Evolutionary conservation across 2,329 filamentous ascomycete genomes (phyloP), one percentile per base, ranked within the genome.

Genomic region (Claviceps cyperi): DNA sequence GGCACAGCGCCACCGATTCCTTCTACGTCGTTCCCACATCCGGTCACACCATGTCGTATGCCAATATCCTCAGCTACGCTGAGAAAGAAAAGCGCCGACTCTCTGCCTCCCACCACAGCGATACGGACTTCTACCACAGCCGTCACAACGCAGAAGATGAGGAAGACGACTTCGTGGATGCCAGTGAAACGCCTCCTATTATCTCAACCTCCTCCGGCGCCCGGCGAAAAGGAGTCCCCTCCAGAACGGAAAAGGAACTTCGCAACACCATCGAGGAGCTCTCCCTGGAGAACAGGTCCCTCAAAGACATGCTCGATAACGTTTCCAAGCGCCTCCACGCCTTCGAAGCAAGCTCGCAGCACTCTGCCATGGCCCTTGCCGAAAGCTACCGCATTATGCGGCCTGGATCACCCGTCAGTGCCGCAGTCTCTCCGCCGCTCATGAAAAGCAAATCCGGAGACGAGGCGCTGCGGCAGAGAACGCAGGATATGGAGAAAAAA

Each of bases 11-110:
- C 15, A 78, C 75, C 52, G 85, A 86, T 58, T 92, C 86, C 8
- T 98, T 98, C 69, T 97, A 96, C 63, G 85, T 97, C 1, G 92
- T 98, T 1, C 92, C 91, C 4, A 86, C 86, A 0, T 88, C 86
- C 17, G 91, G 92, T 5, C 89, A 91, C 55, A 96, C 89, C 2
- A 84, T 90, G 53, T 92, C 89, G 0, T 98, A 97, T 61, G 90
- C 92, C 43, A 89, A 85, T 54, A 96, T 98, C 48, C 71, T 95
- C 19, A 83, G 73, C 41, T 82, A 79, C 57, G 80, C 78, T 37
- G 77, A 81, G 55, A 83, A 83, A 59, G 80, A 83, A 61, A 80
- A 77, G 62, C 72, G 79, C 8, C 76, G 80, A 9, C 63, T 77
- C 47, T 76, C 71, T 22, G 73, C 74, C 6, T 76, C 75, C 2